Percentiles rank a stretch among this genome's conserved stretches.
Evolutionary conservation across 495 filamentous ascomycete species (phyloP).

Genomic region (Hypomontagnella submonticulosa): DNA sequence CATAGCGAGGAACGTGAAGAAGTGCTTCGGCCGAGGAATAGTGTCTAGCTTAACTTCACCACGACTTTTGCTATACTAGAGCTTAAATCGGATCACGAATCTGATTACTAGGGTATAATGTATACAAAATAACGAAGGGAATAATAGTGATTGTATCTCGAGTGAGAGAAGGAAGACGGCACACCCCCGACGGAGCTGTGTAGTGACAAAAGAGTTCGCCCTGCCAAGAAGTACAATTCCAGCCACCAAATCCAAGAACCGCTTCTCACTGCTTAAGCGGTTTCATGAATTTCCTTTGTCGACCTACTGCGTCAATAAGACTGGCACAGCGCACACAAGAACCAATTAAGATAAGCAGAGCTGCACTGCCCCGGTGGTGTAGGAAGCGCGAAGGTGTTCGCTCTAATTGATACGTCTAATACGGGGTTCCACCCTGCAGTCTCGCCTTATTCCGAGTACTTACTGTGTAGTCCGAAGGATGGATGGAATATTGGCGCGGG

Average conservation of each 20-base stretch:
- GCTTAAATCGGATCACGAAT: conserved; percentile 12
- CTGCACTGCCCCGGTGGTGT: conserved; percentile 38
- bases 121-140: conserved; percentile 14
- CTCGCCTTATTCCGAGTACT: conserved; percentile 15
- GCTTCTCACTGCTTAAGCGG: conserved; percentile 8
- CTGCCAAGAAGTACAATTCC: conserved; percentile 37
- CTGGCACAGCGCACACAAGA: conserved; percentile 12
- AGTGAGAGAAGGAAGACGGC: background rate
- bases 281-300: conserved; percentile 11
- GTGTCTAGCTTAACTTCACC: conserved; percentile 14
- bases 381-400: conserved; percentile 22
- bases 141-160: background rate
- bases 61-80: conserved; percentile 3
- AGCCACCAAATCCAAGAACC: conserved; percentile 31
- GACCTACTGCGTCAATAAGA: conserved; percentile 18
- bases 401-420: conserved; percentile 35
- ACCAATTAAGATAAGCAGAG: conserved; percentile 27
- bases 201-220: conserved; percentile 19
- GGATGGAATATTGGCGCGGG: conserved; percentile 14
- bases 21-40: background rate
- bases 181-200: conserved; percentile 14
- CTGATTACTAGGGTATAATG: conserved; percentile 2
- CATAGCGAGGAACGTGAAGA: conserved; percentile 17
- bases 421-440: conserved; percentile 24
- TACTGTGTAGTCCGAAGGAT: conserved; percentile 30